Evolutionary conservation across 2,329 filamentous ascomycete species (phyloP), one percentile per base, ranked within the genome.

Genomic region (Trichoderma aggressivum): DNA sequence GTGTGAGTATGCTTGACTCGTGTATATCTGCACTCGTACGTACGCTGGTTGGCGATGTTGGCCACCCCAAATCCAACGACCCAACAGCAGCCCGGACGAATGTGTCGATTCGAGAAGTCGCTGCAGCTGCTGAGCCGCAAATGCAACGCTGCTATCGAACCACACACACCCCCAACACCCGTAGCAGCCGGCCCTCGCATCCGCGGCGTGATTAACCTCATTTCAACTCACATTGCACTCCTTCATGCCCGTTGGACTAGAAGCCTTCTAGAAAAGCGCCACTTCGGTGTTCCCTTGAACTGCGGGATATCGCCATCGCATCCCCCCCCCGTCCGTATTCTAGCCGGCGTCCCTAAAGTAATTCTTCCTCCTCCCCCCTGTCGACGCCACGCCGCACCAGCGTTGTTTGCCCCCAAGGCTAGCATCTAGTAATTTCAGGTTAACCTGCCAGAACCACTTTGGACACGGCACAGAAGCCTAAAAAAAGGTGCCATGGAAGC

Each of bases 211-310:
- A 68, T 60, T 68, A 28, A 26, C 36, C 55, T 68, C 65, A 68
- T 60, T 68, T 68, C 65, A 68, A 68, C 30, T 59, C 65, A 68
- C 55, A 68, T 68, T 68, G 14, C 55, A 28, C 63, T 59, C n/a
- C 16, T 50, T 68, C 65, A 68, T 68, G 65, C 65, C 55, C 55
- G 36, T 32, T 34, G 55, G 36, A 55, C 65, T 60, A 68, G 65
- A 68, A 68, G 39, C 28, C 65, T 68, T 68, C 65, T 68, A 50
- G 65, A 68, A 60, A 50, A 24, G 59, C 39, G 61, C 61, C 61
- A 16, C 39, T 32, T 63, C 61, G 39, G 39, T 12, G 26, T 32
- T 53, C 32, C 61, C 61, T 32, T 32, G 39, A 32, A 34, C 26
- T 14, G 34, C 14, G 59, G 34, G 24, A 43, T n/a, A 62, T 43